Conservation (phyloP, 208 protist genomes). For the Crithidia bombi region DNA sequence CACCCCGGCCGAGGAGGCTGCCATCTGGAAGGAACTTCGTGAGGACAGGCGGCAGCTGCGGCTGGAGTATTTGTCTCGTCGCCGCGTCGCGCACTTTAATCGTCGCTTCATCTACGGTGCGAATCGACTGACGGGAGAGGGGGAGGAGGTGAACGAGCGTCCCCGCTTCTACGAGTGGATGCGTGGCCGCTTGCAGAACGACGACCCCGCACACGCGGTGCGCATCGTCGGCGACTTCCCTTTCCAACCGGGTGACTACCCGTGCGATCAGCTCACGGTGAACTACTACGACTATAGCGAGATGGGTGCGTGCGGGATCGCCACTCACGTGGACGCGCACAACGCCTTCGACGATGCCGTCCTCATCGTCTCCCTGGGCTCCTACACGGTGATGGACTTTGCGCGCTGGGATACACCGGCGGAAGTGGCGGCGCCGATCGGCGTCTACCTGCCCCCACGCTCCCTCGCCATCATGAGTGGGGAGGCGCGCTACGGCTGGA, state of each 20-base stretch:
- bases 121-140: constrained; percentile 56
- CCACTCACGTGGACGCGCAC: constrained; percentile 80
- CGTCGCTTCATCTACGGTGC: constrained; percentile 77
- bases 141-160: constrained; percentile 49
- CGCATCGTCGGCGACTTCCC: constrained; percentile 45
- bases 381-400: constrained; percentile 86
- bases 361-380: constrained; percentile 76
- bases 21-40: constrained; percentile 50
- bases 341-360: constrained; percentile 60
- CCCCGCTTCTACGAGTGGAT: constrained; percentile 80
- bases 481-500: constrained; percentile 77
- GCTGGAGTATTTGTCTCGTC: constrained; percentile 62
- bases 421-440: constrained; percentile 30
- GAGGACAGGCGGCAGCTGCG: constrained; percentile 26
- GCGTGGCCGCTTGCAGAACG: constrained; percentile 55
- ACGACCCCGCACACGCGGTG: constrained; percentile 27
- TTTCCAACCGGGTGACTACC: constrained; percentile 15
- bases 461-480: constrained; percentile 70
- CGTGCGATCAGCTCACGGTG: constrained; percentile 80
- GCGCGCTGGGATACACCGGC: constrained; percentile 43
- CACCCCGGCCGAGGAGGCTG: constrained; percentile 55
- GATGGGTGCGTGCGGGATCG: constrained; percentile 58
- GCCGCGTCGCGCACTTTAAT: constrained; percentile 81
- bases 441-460: constrained; percentile 58
- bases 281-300: constrained; percentile 82